Evolutionary conservation across 176 grass and related monocot genomes (phyloP).

Genomic region (Eragrostis curvula): DNA sequence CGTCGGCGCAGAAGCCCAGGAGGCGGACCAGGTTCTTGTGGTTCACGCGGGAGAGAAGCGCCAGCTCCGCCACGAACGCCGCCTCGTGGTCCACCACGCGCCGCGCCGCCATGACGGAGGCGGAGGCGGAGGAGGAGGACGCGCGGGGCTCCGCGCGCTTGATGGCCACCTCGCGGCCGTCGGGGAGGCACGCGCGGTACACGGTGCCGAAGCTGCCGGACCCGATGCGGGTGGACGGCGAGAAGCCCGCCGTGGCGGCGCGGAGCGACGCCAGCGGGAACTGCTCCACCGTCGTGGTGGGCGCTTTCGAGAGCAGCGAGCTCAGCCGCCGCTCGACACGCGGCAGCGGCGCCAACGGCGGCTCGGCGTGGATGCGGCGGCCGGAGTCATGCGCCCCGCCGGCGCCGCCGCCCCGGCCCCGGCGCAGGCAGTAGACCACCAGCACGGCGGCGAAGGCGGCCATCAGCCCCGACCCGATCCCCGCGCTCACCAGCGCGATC

Average conservation of each 20-base stretch:
- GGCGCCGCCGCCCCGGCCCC: neutral
- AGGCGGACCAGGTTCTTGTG: conserved; percentile 95
- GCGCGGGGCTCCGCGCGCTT: conserved; percentile 63
- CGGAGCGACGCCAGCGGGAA: conserved; percentile 66
- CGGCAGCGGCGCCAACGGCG: conserved; percentile 27
- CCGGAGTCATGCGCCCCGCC: conserved; percentile 39
- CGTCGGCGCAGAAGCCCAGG: conserved; percentile 81
- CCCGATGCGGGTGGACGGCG: conserved; percentile 64
- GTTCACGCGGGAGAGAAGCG: conserved; percentile 87
- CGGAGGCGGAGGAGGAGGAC: neutral
- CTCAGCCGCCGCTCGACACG: conserved; percentile 61
- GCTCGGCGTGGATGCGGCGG: conserved; percentile 64
- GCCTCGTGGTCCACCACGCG: conserved; percentile 43
- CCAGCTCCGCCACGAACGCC: conserved; percentile 76
- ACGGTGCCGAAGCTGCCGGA: conserved; percentile 90
- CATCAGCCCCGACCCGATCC: conserved; percentile 37
- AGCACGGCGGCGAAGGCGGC: neutral
- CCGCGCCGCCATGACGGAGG: conserved; percentile 21
- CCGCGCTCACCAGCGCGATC: conserved; percentile 46
- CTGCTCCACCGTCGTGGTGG: conserved; percentile 82
- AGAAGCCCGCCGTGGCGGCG: conserved; percentile 58
- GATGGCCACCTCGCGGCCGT: conserved; percentile 85
- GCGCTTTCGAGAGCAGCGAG: conserved; percentile 70
- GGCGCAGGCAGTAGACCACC: conserved; percentile 10
- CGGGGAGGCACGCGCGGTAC: conserved; percentile 70